These are phyloP conservation scores for Coccomyxa sp. DNA, from an alignment of 139 green algal genomes.

Conservation along the genomic window DNA sequence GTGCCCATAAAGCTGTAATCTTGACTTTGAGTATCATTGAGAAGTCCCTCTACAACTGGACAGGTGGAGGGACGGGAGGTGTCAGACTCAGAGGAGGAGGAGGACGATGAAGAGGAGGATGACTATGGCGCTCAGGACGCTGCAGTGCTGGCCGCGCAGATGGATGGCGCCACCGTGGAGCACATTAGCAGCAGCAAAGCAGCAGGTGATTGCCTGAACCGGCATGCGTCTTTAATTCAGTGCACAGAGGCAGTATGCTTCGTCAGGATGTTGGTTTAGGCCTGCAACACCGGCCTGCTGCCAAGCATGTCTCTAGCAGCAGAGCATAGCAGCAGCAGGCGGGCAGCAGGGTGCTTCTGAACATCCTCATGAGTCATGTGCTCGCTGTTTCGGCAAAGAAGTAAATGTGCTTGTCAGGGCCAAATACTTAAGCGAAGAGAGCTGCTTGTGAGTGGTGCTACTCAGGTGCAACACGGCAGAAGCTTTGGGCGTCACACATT, in stretches of 20 bases:
- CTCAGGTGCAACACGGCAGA: neutral
- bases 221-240: too few species aligned
- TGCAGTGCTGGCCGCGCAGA: neutral
- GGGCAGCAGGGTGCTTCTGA: too few species aligned
- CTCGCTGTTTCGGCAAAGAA: too few species aligned
- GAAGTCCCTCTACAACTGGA: neutral
- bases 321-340: too few species aligned
- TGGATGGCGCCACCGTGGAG: neutral
- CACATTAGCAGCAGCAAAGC: neutral
- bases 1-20: neutral
- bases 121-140: neutral
- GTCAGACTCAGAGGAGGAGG: conserved; percentile 5
- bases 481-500: neutral
- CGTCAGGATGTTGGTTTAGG: too few species aligned
- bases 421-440: neutral
- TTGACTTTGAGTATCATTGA: neutral
- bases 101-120: neutral
- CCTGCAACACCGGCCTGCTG: too few species aligned
- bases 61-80: conserved; percentile 5
- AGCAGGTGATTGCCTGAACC: too few species aligned
- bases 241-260: too few species aligned
- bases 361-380: too few species aligned
- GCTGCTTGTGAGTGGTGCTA: neutral
- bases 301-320: too few species aligned
- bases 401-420: too few species aligned